phyloP scores from a whole-genome alignment of 768 basidiomycete genomes.

The Fibroporia radiculosa region DNA sequence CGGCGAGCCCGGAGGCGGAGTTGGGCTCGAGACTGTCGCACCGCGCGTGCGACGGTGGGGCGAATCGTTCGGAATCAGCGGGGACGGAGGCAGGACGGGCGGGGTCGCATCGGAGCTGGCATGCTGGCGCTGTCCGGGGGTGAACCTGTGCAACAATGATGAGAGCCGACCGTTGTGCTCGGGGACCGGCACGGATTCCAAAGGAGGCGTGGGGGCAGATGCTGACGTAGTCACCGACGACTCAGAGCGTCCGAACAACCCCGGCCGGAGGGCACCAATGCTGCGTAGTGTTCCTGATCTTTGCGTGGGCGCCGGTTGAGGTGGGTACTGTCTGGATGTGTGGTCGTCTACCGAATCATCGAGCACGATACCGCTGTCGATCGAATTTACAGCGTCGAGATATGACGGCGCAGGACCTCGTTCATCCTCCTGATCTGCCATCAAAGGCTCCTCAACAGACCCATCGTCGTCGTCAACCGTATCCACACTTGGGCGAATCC shows the following conservation, averaged over 20 bases:
- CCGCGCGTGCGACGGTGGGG: constrained; percentile 2
- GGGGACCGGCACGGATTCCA: constrained; percentile 1
- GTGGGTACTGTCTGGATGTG: background rate
- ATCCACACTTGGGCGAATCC: constrained; percentile 14
- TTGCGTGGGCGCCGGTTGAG: background rate
- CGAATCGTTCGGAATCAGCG: constrained; percentile 8
- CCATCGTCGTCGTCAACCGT: constrained; percentile 8
- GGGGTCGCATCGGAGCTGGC: constrained; percentile 3
- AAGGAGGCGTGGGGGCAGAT: background rate
- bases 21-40: constrained; percentile 1
- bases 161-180: constrained; percentile 2
- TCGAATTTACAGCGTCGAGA: constrained; percentile 33
- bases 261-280: background rate
- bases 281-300: background rate
- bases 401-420: constrained; percentile 66
- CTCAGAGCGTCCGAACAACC: constrained; percentile 1
- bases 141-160: background rate
- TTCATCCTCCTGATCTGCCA: constrained; percentile 20
- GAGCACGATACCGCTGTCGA: constrained; percentile 19
- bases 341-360: constrained; percentile 21
- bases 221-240: background rate
- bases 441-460: constrained; percentile 17
- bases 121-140: background rate
- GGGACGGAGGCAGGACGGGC: background rate
- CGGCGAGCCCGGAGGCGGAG: constrained; percentile 8